phyloP scores from a whole-genome alignment of 2,329 filamentous ascomycete species.

The Colletotrichum orbiculare region DNA sequence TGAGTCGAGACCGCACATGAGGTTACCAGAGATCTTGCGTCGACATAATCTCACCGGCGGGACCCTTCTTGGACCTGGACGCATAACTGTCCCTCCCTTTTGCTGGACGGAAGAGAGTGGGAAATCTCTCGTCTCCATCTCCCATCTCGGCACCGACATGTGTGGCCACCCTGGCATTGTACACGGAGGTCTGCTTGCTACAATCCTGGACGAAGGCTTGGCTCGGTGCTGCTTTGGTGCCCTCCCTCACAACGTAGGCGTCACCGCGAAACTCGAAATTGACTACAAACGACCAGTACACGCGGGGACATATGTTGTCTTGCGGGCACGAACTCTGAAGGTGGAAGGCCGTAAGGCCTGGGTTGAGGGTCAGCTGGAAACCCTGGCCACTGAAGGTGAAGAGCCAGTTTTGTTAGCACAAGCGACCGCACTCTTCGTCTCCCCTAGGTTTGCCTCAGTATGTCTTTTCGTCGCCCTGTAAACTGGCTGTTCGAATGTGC shows the following conservation, averaged over 20 bases:
- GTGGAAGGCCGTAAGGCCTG: constrained; percentile 95
- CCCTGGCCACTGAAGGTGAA: constrained; percentile 71
- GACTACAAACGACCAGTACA: constrained; percentile 86
- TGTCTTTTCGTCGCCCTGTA: constrained; percentile 46
- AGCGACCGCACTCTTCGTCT: constrained; percentile 87
- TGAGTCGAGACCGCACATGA: constrained; percentile 87
- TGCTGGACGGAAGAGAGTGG: constrained; percentile 79
- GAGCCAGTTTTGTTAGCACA: constrained; percentile 78
- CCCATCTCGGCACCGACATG: constrained; percentile 81
- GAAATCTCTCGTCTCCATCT: constrained; percentile 76
- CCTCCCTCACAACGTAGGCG: constrained; percentile 84
- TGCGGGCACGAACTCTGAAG: constrained; percentile 83
- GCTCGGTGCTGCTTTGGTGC: constrained; percentile 89
- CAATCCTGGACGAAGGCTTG: constrained; percentile 89
- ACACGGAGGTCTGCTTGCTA: constrained; percentile 92
- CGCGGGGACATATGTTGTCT: constrained; percentile 79
- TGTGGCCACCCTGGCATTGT: constrained; percentile 93
- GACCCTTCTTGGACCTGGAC: constrained; percentile 78
- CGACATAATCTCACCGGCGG: constrained; percentile 84
- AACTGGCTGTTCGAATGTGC: background rate
- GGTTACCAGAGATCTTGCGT: constrained; percentile 78
- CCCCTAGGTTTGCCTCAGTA: constrained; percentile 84
- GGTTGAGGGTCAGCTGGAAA: constrained; percentile 89
- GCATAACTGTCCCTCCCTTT: constrained; percentile 83
- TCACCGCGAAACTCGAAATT: constrained; percentile 86